Evolutionary conservation across 345 rosid species (phyloP).

Genomic region (Anastatica hierochuntica): DNA sequence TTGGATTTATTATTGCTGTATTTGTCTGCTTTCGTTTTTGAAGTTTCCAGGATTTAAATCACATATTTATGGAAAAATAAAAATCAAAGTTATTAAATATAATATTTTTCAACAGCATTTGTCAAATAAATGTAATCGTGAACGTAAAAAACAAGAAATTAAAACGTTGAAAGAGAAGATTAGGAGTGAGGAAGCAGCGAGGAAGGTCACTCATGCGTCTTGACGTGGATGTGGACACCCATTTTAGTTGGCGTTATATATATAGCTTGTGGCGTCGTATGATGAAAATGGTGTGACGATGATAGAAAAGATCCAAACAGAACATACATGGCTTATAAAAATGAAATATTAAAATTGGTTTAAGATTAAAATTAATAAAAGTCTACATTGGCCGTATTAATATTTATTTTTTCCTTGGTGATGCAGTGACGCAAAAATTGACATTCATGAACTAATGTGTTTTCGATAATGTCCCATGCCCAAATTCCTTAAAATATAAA

Average conservation of each 20-base stretch:
- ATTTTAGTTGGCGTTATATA: not conserved
- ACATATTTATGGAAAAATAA: too few relatives aligned
- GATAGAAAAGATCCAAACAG: too few relatives aligned
- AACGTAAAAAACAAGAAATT: not conserved
- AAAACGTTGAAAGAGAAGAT: conserved; percentile 1
- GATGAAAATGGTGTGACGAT: conserved; percentile 10
- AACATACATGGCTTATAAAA: too few relatives aligned
- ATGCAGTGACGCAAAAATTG: not conserved
- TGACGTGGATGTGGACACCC: conserved; percentile 15
- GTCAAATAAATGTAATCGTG: not conserved
- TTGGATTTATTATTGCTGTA: too few relatives aligned
- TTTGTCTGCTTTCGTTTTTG: too few relatives aligned
- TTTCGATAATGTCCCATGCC: not conserved
- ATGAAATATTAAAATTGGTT: too few relatives aligned
- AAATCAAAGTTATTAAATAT: too few relatives aligned
- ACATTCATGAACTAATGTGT: not conserved
- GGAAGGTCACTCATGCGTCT: conserved; percentile 22
- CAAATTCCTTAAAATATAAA: not conserved
- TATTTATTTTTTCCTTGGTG: too few relatives aligned
- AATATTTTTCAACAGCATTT: too few relatives aligned
- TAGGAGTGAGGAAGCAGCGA: conserved; percentile 12
- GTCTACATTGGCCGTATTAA: too few relatives aligned
- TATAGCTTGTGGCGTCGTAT: conserved; percentile 7
- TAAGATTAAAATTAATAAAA: not conserved
- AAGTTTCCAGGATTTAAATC: too few relatives aligned